Conservation (phyloP, 225 moss, liverwort and hornwort species). For the Sphagnum contortum region DNA sequence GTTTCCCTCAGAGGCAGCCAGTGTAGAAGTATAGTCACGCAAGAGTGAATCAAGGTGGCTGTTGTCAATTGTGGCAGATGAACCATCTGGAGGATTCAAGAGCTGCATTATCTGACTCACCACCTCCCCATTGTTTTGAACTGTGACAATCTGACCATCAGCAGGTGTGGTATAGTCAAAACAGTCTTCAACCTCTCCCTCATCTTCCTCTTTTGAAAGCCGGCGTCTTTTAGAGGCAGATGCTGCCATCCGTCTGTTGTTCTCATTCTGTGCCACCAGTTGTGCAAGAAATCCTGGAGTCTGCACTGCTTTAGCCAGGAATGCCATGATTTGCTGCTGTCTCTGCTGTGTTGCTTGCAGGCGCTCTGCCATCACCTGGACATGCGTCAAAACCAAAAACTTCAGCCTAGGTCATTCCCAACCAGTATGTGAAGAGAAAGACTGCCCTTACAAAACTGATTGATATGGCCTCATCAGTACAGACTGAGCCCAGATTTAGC, state of each 20-base stretch:
- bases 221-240: conserved; percentile 76
- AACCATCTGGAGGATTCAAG: conserved; percentile 36
- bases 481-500: too few species aligned
- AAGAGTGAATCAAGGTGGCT: conserved; percentile 45
- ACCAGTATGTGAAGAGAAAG: too few species aligned
- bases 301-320: conserved; percentile 74
- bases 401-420: too few species aligned
- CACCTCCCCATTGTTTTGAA: conserved; percentile 54
- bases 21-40: conserved; percentile 35
- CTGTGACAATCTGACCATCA: conserved; percentile 78
- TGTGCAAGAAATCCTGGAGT: conserved; percentile 72
- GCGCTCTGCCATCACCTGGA: conserved; percentile 53
- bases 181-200: conserved; percentile 24
- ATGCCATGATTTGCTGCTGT: conserved; percentile 83
- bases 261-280: conserved; percentile 61
- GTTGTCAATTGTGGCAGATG: conserved; percentile 35
- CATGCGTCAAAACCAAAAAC: conserved; percentile 1
- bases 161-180: conserved; percentile 29
- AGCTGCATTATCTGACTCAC: conserved; percentile 52
- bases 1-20: conserved; percentile 18
- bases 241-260: conserved; percentile 37
- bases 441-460: too few species aligned
- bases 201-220: conserved; percentile 61
- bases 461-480: too few species aligned
- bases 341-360: conserved; percentile 57